Conservation (phyloP, 1,284 basidiomycete species). For the Acaromyces ingoldii region DNA sequence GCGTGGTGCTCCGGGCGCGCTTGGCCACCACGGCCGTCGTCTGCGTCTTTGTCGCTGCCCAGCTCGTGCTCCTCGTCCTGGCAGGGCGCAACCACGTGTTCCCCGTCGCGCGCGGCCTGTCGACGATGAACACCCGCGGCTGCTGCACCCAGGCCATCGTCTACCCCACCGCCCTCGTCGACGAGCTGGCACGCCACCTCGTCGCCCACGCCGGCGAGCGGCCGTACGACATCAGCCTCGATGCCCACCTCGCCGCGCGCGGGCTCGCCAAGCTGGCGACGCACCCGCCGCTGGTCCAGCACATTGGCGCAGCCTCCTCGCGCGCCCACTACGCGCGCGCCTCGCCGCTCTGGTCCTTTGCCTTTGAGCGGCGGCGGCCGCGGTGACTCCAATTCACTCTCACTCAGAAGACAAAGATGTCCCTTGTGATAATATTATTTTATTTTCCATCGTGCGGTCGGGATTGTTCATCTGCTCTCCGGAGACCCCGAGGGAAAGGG, state of each 20-base stretch:
- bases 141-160: slow-evolving; percentile 5
- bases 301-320: not conserved
- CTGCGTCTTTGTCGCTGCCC: not conserved
- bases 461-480: slow-evolving; percentile 2
- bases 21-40: not conserved
- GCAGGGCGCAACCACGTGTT: not conserved
- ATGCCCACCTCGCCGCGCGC: not conserved
- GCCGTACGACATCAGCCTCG: slow-evolving; percentile 1
- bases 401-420: not conserved
- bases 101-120: not conserved
- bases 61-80: not conserved
- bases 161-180: not conserved
- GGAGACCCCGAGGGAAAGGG: slow-evolving; percentile 29
- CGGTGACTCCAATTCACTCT: no score
- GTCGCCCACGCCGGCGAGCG: not conserved
- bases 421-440: not conserved
- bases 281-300: not conserved
- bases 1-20: not conserved
- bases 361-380: not conserved
- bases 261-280: not conserved
- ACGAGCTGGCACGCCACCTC: not conserved
- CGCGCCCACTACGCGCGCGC: not conserved
- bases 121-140: slow-evolving; percentile 1
- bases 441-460: not conserved
- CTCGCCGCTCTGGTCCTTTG: slow-evolving; percentile 3